These are phyloP conservation scores for Atalantia buxifolia DNA, from an alignment of 345 rosid species.

Conservation along the genomic window DNA sequence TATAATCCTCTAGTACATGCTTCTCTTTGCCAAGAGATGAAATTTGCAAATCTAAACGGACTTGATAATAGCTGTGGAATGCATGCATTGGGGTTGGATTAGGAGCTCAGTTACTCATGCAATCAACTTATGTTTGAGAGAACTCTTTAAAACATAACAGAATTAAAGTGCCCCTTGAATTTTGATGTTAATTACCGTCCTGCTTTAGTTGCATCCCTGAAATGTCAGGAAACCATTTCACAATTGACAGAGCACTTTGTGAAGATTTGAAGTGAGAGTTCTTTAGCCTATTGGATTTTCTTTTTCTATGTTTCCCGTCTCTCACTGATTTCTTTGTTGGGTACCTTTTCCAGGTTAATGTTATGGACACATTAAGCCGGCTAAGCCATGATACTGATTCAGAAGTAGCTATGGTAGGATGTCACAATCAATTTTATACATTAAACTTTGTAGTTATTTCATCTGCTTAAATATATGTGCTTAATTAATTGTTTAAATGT, in stretches of 20 bases:
- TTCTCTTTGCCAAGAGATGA: not conserved
- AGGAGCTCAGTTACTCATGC: not conserved
- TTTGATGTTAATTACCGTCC: not conserved
- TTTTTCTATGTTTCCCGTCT: not conserved
- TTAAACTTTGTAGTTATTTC: not conserved
- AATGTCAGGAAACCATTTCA: not conserved
- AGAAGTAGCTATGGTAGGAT: conserved; percentile 92
- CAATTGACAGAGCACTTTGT: not conserved
- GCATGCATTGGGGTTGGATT: not conserved
- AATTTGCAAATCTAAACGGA: not conserved
- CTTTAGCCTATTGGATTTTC: not conserved
- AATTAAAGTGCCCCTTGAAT: not conserved
- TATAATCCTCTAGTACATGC: not conserved
- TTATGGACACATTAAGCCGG: conserved; percentile 95
- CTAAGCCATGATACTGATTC: conserved; percentile 96
- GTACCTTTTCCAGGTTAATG: conserved; percentile 61
- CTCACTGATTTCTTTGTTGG: not conserved
- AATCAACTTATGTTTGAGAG: not conserved
- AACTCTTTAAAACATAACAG: not conserved
- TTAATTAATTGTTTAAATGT: conserved; percentile 19
- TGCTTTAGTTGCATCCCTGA: not conserved
- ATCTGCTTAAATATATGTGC: not conserved
- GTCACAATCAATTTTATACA: conserved; percentile 4
- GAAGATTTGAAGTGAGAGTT: not conserved
- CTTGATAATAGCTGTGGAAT: not conserved